Percentiles rank a stretch among this genome's conserved stretches.
These are phyloP conservation scores for Chlorella sp. DNA, from an alignment of 139 green algal genomes.

Conservation along the genomic window DNA sequence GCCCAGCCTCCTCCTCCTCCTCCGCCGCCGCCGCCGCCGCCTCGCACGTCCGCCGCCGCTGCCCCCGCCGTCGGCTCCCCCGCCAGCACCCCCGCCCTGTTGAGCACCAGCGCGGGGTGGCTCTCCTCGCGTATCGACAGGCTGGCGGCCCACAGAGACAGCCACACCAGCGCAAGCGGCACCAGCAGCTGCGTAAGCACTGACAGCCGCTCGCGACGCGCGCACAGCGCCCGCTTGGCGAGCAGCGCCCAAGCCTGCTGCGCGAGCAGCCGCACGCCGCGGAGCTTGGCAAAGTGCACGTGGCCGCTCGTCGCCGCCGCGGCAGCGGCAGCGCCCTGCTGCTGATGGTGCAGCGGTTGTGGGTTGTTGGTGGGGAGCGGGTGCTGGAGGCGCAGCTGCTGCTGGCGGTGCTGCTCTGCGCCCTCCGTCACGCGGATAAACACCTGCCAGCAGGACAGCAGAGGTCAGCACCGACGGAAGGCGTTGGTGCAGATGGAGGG, in stretches of 20 bases:
- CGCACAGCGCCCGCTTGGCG: slow-evolving; percentile 55
- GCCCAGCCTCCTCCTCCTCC: neutral
- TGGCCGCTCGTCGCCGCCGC: too few species aligned
- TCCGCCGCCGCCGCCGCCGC: slow-evolving; percentile 8
- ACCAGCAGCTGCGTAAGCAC: slow-evolving; percentile 49
- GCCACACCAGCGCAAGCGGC: slow-evolving; percentile 33
- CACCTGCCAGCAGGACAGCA: neutral
- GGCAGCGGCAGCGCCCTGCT: too few species aligned
- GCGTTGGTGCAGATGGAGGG: too few species aligned
- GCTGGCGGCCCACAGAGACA: slow-evolving; percentile 20
- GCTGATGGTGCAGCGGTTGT: too few species aligned
- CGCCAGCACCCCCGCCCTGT: neutral
- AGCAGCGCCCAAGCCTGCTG: slow-evolving; percentile 58
- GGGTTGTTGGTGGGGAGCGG: too few species aligned
- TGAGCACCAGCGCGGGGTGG: slow-evolving; percentile 14
- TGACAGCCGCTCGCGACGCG: slow-evolving; percentile 45
- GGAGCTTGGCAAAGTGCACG: neutral
- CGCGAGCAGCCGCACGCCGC: slow-evolving; percentile 29
- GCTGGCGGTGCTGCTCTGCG: neutral
- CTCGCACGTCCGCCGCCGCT: neutral
- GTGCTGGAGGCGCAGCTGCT: too few species aligned
- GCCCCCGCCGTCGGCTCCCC: neutral
- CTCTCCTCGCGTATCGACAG: slow-evolving; percentile 38
- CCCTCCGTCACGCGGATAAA: too few species aligned
- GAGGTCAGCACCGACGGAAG: too few species aligned